These are phyloP conservation scores for Hypsizygus marmoreus DNA, from an alignment of 768 basidiomycete species.

Conservation along the genomic window DNA sequence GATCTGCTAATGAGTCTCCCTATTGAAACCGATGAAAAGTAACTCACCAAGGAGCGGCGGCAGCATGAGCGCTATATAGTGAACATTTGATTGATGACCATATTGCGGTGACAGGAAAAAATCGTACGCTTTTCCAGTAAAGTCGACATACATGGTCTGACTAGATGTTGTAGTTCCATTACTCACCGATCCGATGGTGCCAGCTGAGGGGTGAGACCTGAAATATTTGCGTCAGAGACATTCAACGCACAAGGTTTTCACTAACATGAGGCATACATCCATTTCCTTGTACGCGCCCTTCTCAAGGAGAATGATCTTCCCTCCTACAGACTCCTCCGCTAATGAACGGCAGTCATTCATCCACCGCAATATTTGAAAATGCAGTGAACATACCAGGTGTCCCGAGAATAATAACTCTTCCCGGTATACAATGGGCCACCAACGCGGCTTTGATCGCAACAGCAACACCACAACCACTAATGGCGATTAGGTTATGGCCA, in stretches of 20 bases:
- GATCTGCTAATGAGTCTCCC: constrained; percentile 5
- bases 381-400: constrained; percentile 58
- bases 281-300: constrained; percentile 79
- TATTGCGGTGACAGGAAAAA: neutral
- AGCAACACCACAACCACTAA: constrained; percentile 74
- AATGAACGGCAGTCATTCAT: constrained; percentile 2
- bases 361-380: neutral
- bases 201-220: constrained; percentile 77
- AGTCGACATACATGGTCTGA: constrained; percentile 69
- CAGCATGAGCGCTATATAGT: constrained; percentile 67
- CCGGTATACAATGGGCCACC: constrained; percentile 59
- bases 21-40: constrained; percentile 3
- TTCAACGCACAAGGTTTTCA: constrained; percentile 2
- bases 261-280: constrained; percentile 79
- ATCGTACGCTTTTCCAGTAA: constrained; percentile 70
- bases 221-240: neutral
- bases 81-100: constrained; percentile 8
- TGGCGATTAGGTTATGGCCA: constrained; percentile 84
- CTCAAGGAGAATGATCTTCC: constrained; percentile 75
- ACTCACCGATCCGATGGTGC: constrained; percentile 49
- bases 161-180: constrained; percentile 62
- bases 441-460: constrained; percentile 73
- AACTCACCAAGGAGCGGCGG: constrained; percentile 70
- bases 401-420: constrained; percentile 73
- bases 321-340: constrained; percentile 82